Conservation (phyloP, 352 stramenopile genomes). For the Phytophthora sansomeana region DNA sequence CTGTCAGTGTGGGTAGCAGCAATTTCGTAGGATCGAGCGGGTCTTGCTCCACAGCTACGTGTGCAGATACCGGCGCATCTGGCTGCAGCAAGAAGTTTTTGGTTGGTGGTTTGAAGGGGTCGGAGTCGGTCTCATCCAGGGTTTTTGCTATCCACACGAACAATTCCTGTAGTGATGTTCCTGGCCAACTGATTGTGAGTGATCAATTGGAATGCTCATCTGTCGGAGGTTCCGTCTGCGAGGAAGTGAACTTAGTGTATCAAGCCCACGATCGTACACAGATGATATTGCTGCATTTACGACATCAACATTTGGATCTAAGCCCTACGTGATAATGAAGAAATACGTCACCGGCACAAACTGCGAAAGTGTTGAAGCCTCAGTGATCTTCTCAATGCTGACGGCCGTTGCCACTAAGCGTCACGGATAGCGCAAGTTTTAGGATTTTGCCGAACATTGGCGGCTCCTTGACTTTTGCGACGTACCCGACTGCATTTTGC, state of each 20-base stretch:
- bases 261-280: constrained; percentile 1
- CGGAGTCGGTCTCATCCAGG: neutral
- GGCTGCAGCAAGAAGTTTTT: constrained; percentile 9
- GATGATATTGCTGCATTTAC: constrained; percentile 6
- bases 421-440: constrained; percentile 2
- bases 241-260: constrained; percentile 2
- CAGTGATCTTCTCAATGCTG: constrained; percentile 13
- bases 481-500: constrained; percentile 8
- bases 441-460: constrained; percentile 9
- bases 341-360: constrained; percentile 3
- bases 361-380: constrained; percentile 3
- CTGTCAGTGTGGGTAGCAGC: neutral
- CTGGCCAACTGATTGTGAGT: constrained; percentile 11
- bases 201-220: constrained; percentile 13
- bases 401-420: constrained; percentile 8
- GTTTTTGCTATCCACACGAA: constrained; percentile 2
- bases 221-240: neutral
- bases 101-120: constrained; percentile 4
- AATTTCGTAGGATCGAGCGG: neutral
- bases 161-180: neutral
- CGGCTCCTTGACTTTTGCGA: constrained; percentile 15
- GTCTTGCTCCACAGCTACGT: neutral
- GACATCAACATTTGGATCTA: neutral
- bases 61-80: neutral
- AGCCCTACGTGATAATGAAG: constrained; percentile 12